Percentiles rank a stretch among this genome's conserved stretches.
These are phyloP conservation scores for Talaromyces sp. DNA, from an alignment of 2,329 filamentous ascomycete species.

Conservation along the genomic window DNA sequence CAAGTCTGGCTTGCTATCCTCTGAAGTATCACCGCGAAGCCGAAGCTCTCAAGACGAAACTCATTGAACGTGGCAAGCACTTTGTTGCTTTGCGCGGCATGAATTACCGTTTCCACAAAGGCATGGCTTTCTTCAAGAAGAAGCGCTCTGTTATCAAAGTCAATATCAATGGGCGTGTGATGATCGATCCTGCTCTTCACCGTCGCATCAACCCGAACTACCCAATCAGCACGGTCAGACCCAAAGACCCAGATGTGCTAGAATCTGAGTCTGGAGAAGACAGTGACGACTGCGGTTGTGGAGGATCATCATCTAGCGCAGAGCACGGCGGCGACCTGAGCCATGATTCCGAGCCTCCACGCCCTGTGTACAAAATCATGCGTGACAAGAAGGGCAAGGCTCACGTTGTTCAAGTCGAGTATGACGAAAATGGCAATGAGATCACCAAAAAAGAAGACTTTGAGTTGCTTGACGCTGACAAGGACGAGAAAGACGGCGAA, in stretches of 20 bases:
- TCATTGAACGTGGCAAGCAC: constrained; percentile 79
- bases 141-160: constrained; percentile 73
- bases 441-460: constrained; percentile 57
- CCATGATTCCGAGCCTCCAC: constrained; percentile 35
- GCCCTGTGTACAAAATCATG: constrained; percentile 53
- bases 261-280: constrained; percentile 41
- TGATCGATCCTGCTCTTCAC: constrained; percentile 82
- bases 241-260: constrained; percentile 65
- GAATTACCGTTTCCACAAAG: constrained; percentile 78
- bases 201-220: constrained; percentile 86
- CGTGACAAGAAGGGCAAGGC: constrained; percentile 54
- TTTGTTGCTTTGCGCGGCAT: constrained; percentile 79
- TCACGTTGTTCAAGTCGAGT: constrained; percentile 55
- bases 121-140: constrained; percentile 81
- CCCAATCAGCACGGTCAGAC: constrained; percentile 69
- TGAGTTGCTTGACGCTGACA: constrained; percentile 51
- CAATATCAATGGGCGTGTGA: constrained; percentile 81
- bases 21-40: constrained; percentile 76
- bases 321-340: constrained; percentile 40
- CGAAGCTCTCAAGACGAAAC: constrained; percentile 59
- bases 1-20: constrained; percentile 72
- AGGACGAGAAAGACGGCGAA: constrained; percentile 29
- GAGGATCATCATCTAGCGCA: constrained; percentile 35
- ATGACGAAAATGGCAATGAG: constrained; percentile 57
- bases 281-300: constrained; percentile 45